Conservation (phyloP, 31 red algal species). For the Pterothamnion heteromorphum region DNA sequence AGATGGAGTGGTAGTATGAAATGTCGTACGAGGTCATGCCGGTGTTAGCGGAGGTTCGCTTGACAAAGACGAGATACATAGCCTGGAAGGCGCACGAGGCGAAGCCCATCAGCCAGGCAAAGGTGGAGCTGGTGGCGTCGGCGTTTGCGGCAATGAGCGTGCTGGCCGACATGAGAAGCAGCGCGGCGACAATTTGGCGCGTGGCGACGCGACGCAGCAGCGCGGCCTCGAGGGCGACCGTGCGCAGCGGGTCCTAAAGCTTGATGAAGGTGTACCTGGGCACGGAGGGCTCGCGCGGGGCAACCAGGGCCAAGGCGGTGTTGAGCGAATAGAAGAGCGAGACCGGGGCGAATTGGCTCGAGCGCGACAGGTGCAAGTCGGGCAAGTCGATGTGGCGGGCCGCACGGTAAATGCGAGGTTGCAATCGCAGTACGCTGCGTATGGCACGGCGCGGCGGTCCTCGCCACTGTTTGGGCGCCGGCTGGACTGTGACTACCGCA, state of each 20-base stretch:
- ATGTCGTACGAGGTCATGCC: slow-evolving; percentile 71
- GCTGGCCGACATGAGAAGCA: slow-evolving; percentile 71
- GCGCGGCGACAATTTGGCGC: slow-evolving; percentile 40
- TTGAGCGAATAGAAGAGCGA: slow-evolving; percentile 86
- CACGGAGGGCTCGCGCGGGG: slow-evolving; percentile 68
- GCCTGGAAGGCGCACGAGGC: slow-evolving; percentile 79
- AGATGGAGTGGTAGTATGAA: slow-evolving; percentile 74
- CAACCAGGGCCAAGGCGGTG: slow-evolving; percentile 69
- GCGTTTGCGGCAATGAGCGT: slow-evolving; percentile 70
- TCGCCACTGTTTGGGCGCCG: too few relatives aligned
- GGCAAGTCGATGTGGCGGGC: too few relatives aligned
- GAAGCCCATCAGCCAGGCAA: slow-evolving; percentile 73
- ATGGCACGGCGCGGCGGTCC: too few relatives aligned
- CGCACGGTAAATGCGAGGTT: too few relatives aligned
- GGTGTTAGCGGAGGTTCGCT: slow-evolving; percentile 65
- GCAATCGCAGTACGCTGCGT: too few relatives aligned
- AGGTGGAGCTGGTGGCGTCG: slow-evolving; percentile 54
- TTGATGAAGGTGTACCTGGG: slow-evolving; percentile 88
- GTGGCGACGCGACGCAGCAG: slow-evolving; percentile 57
- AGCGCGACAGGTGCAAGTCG: too few relatives aligned
- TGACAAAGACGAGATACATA: slow-evolving; percentile 83
- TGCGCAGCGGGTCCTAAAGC: slow-evolving; percentile 72
- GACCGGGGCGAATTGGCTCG: too few relatives aligned
- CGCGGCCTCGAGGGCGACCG: slow-evolving; percentile 63
- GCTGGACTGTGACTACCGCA: too few relatives aligned